These are phyloP conservation scores for Lolium perenne DNA, from an alignment of 176 grass and related monocot species.

Conservation along the genomic window DNA sequence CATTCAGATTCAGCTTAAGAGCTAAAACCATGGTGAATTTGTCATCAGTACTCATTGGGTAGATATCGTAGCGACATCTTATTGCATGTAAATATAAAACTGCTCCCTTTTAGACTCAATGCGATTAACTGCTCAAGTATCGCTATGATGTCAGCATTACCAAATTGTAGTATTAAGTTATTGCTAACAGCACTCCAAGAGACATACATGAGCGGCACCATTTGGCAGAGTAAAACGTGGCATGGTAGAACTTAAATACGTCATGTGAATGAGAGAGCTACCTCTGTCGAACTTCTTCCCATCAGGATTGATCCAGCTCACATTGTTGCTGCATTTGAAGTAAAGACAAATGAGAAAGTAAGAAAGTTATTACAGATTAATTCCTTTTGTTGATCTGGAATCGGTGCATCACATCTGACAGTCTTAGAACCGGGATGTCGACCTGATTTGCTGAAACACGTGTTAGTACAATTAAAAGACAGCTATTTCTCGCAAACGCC, in stretches of 20 bases:
- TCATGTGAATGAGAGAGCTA: neutral
- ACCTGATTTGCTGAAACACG: too few species aligned
- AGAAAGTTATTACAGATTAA: too few species aligned
- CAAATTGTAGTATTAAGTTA: neutral
- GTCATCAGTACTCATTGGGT: slow-evolving; percentile 53
- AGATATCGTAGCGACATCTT: slow-evolving; percentile 68
- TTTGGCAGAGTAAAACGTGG: neutral
- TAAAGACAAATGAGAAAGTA: too few species aligned
- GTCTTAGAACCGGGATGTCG: too few species aligned
- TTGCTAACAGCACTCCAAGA: neutral
- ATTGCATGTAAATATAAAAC: slow-evolving; percentile 60
- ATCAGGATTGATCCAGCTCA: slow-evolving; percentile 58
- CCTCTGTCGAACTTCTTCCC: slow-evolving; percentile 86
- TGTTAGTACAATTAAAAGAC: too few species aligned
- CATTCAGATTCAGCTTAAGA: slow-evolving; percentile 65
- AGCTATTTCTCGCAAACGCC: too few species aligned
- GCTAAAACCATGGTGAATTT: slow-evolving; percentile 76
- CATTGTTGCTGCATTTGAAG: neutral
- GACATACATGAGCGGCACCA: neutral
- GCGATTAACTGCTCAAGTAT: slow-evolving; percentile 41
- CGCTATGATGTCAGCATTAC: neutral
- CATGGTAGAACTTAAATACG: neutral
- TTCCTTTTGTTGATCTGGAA: too few species aligned
- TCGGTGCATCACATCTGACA: too few species aligned
- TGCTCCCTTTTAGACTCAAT: slow-evolving; percentile 62